These are phyloP conservation scores for Fusarium longipes DNA, from an alignment of 2,329 filamentous ascomycete genomes.

Conservation along the genomic window DNA sequence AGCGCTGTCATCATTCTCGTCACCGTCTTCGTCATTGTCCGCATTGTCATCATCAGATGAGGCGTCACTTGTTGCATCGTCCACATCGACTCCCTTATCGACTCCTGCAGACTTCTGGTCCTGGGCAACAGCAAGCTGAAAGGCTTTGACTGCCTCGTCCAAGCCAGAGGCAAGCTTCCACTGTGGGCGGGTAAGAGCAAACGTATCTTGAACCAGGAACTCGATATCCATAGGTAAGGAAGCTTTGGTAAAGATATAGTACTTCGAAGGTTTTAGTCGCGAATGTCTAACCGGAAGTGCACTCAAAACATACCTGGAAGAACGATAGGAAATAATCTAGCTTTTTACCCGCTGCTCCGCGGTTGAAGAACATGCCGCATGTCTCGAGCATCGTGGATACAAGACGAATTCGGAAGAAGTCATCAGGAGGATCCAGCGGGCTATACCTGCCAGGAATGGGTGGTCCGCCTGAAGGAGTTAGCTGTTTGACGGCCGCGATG, in stretches of 20 bases:
- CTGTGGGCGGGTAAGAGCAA: constrained; percentile 83
- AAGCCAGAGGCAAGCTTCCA: constrained; percentile 88
- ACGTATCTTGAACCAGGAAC: constrained; percentile 94
- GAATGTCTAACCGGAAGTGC: background rate
- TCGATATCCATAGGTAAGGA: constrained; percentile 95
- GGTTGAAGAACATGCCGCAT: constrained; percentile 95
- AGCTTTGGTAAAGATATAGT: constrained; percentile 93
- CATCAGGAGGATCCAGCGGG: constrained; percentile 86
- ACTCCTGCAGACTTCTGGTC: constrained; percentile 85
- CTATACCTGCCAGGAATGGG: constrained; percentile 82
- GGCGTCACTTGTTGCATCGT: constrained; percentile 76
- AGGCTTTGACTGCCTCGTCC: constrained; percentile 84
- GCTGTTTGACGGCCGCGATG: background rate
- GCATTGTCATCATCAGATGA: constrained; percentile 82
- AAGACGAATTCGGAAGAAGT: constrained; percentile 94
- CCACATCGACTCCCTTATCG: constrained; percentile 75
- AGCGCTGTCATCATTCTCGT: constrained; percentile 70
- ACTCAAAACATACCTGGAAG: constrained; percentile 71
- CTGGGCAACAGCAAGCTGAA: constrained; percentile 87
- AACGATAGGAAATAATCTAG: constrained; percentile 97
- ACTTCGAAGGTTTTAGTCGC: constrained; percentile 60
- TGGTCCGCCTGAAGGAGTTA: constrained; percentile 69
- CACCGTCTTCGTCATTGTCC: constrained; percentile 73
- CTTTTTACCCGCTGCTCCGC: constrained; percentile 94
- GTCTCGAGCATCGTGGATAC: constrained; percentile 92